These are phyloP conservation scores for Metschnikowia reukaufii DNA, from an alignment of 805 yeast genomes.

Conservation along the genomic window DNA sequence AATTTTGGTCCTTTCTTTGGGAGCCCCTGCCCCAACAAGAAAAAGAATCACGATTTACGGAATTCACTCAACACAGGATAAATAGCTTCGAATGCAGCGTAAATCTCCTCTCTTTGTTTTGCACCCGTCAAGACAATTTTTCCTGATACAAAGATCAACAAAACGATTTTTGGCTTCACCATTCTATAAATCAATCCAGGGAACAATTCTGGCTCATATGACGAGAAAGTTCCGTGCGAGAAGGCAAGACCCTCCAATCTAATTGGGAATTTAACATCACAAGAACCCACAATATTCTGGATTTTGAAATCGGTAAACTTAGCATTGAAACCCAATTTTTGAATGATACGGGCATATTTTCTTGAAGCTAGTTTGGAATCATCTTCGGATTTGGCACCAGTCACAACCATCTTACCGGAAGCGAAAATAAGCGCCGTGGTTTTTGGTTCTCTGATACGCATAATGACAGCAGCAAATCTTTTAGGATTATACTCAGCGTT, in stretches of 20 bases:
- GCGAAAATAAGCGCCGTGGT: constrained; percentile 98
- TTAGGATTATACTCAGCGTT: constrained; percentile 98
- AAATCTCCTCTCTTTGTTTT: constrained; percentile 96
- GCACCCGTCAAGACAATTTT: constrained; percentile 98
- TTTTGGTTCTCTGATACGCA: constrained; percentile 99
- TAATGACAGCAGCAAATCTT: constrained; percentile 98
- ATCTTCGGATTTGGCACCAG: constrained; percentile 98
- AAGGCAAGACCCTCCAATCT: constrained; percentile 96
- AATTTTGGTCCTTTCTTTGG: neutral
- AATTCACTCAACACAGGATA: constrained; percentile 98
- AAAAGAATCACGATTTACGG: constrained; percentile 60
- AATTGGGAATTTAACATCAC: constrained; percentile 98
- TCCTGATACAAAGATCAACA: constrained; percentile 94
- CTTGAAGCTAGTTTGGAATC: constrained; percentile 97
- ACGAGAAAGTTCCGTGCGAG: constrained; percentile 97
- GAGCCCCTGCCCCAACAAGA: neutral
- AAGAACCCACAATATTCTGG: constrained; percentile 96
- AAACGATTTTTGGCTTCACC: constrained; percentile 98
- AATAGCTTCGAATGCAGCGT: constrained; percentile 96
- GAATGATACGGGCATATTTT: constrained; percentile 96
- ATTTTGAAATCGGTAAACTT: constrained; percentile 97
- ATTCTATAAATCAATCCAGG: constrained; percentile 98
- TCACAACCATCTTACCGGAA: constrained; percentile 98
- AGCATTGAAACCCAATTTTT: constrained; percentile 95
- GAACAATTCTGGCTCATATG: constrained; percentile 96